These are phyloP conservation scores for Sporopachydermia quercuum DNA, from an alignment of 805 yeast species.

Conservation along the genomic window DNA sequence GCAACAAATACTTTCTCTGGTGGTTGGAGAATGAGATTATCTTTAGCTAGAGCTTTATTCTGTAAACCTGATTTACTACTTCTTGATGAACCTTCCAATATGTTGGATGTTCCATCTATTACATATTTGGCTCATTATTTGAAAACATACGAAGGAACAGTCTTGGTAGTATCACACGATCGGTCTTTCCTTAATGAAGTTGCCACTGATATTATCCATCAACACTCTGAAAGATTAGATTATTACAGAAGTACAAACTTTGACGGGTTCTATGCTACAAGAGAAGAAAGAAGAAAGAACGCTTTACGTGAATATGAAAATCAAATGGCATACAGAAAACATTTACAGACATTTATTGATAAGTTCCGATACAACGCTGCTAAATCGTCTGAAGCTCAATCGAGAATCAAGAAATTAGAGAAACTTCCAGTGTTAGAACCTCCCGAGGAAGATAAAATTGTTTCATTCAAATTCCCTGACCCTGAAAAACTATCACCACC, in stretches of 20 bases:
- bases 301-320: constrained; percentile 92
- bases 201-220: constrained; percentile 96
- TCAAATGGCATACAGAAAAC: constrained; percentile 92
- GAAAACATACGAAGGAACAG: constrained; percentile 83
- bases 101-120: constrained; percentile 99
- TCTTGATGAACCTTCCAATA: constrained; percentile 97
- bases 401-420: constrained; percentile 92
- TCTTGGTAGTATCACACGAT: constrained; percentile 93
- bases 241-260: constrained; percentile 91
- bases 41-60: constrained; percentile 95
- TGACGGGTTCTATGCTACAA: constrained; percentile 81
- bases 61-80: constrained; percentile 89
- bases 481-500: constrained; percentile 92
- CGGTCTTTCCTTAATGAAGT: constrained; percentile 94
- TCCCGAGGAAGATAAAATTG: constrained; percentile 80
- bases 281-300: constrained; percentile 89
- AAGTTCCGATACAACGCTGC: constrained; percentile 97
- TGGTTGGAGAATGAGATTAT: constrained; percentile 99
- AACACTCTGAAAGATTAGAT: constrained; percentile 92
- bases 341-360: constrained; percentile 88
- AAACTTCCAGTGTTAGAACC: constrained; percentile 85
- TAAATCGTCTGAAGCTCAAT: constrained; percentile 93
- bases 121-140: constrained; percentile 83
- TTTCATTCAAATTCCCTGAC: constrained; percentile 86
- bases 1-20: constrained; percentile 92